Percentiles rank a stretch among this genome's conserved stretches.
Evolutionary conservation across 352 stramenopile genomes (phyloP).

Genomic region (Phytopythium oedochilum): DNA sequence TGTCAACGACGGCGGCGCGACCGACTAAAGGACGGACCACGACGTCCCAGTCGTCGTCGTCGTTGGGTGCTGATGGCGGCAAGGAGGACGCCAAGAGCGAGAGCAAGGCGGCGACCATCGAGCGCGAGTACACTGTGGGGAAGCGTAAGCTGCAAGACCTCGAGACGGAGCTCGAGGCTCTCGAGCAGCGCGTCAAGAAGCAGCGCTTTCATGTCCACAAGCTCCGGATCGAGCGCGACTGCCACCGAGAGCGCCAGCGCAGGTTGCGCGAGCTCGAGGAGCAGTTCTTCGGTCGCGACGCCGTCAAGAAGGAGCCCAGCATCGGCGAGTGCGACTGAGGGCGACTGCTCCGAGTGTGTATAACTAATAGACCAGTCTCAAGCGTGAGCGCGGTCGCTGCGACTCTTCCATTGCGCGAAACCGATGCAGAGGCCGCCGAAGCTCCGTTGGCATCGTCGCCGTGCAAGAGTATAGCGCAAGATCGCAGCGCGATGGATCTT

Average conservation of each 20-base stretch:
- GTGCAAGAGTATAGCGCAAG: no score
- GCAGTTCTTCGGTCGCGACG: slow-evolving; percentile 9
- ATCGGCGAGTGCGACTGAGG: not conserved
- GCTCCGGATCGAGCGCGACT: slow-evolving; percentile 6
- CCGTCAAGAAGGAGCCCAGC: slow-evolving; percentile 3
- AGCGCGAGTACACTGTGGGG: not conserved
- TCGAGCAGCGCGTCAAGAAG: slow-evolving; percentile 4
- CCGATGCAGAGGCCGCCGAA: not conserved
- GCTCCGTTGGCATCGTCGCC: no score
- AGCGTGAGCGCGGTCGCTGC: not conserved
- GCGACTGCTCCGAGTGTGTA: not conserved
- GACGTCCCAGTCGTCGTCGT: not conserved
- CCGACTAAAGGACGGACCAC: not conserved
- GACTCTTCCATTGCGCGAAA: not conserved
- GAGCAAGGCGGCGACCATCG: not conserved
- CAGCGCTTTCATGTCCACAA: slow-evolving; percentile 3
- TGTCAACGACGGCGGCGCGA: not conserved
- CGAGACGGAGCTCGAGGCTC: not conserved
- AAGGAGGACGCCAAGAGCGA: not conserved
- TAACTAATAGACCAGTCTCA: slow-evolving; percentile 6
- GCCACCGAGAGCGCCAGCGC: slow-evolving; percentile 2
- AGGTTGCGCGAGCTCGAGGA: slow-evolving; percentile 16
- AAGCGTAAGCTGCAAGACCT: not conserved
- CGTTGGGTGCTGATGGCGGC: no score
- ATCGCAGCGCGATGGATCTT: no score